Evolutionary conservation across 2,329 filamentous ascomycete genomes (phyloP).

Genomic region (Ascochyta pisi): DNA sequence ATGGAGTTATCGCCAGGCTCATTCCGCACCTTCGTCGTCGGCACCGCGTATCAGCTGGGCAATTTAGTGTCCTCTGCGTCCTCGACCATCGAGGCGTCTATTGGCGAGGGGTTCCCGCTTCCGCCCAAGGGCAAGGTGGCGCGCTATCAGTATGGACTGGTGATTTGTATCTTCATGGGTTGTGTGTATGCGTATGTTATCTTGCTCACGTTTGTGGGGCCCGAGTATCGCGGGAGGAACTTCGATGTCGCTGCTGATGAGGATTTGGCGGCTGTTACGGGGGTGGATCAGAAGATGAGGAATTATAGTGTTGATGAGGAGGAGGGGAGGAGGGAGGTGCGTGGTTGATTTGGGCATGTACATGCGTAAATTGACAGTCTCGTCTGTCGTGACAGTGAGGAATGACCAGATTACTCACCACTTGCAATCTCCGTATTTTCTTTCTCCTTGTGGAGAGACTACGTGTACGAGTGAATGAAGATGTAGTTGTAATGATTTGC

Average conservation of each 20-base stretch:
- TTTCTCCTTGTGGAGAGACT: too few relatives aligned
- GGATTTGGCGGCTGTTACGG: slow-evolving; percentile 42
- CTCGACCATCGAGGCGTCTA: slow-evolving; percentile 77
- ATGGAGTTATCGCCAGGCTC: slow-evolving; percentile 77
- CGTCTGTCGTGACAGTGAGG: too few relatives aligned
- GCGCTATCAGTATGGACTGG: slow-evolving; percentile 71
- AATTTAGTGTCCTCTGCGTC: slow-evolving; percentile 75
- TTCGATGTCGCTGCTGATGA: slow-evolving; percentile 44
- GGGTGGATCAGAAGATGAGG: slow-evolving; percentile 8
- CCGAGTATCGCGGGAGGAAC: slow-evolving; percentile 52
- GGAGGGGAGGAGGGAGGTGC: background rate
- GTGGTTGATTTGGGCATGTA: background rate
- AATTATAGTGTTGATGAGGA: slow-evolving; percentile 8
- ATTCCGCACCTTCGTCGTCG: slow-evolving; percentile 77
- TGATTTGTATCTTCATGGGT: slow-evolving; percentile 91
- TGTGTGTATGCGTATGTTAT: slow-evolving; percentile 74
- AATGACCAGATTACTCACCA: too few relatives aligned
- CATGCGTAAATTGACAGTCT: too few relatives aligned
- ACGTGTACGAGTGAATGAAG: too few relatives aligned
- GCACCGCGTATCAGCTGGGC: slow-evolving; percentile 77
- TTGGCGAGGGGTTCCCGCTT: slow-evolving; percentile 77
- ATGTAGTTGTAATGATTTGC: too few relatives aligned
- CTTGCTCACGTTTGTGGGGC: slow-evolving; percentile 68
- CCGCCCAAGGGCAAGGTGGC: slow-evolving; percentile 54
- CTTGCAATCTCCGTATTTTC: too few relatives aligned